Evolutionary conservation across 2,329 filamentous ascomycete species (phyloP).

Genomic region (Alternaria sp.): DNA sequence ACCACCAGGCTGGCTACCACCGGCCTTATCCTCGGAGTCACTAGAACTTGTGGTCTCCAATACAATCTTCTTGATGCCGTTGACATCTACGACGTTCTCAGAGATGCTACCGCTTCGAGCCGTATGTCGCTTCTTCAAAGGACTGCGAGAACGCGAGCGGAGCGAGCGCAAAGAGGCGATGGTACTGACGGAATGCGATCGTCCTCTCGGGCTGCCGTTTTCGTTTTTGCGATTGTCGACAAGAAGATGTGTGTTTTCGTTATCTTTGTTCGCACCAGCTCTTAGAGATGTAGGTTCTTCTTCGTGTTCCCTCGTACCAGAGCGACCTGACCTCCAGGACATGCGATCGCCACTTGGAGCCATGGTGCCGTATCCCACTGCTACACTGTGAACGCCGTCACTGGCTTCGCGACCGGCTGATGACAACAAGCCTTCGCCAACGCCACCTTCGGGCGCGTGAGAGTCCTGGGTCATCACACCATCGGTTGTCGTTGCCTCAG

Average conservation of each 20-base stretch:
- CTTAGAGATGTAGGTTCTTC: slow-evolving; percentile 40
- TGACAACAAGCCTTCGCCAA: slow-evolving; percentile 63
- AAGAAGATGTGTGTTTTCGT: slow-evolving; percentile 29
- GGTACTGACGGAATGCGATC: slow-evolving; percentile 43
- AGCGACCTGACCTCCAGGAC: slow-evolving; percentile 41
- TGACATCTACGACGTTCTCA: slow-evolving; percentile 77
- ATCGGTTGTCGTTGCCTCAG: slow-evolving; percentile 17
- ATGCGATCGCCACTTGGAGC: slow-evolving; percentile 37
- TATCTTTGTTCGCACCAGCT: slow-evolving; percentile 22
- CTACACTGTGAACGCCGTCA: slow-evolving; percentile 70
- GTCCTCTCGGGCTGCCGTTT: slow-evolving; percentile 15
- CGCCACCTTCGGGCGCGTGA: slow-evolving; percentile 59
- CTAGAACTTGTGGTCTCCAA: slow-evolving; percentile 71
- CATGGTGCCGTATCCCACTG: slow-evolving; percentile 57
- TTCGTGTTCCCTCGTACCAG: slow-evolving; percentile 24
- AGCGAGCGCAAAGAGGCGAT: slow-evolving; percentile 45
- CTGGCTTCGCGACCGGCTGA: slow-evolving; percentile 67
- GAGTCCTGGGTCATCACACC: slow-evolving; percentile 27
- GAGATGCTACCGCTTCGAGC: slow-evolving; percentile 80
- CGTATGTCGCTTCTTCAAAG: slow-evolving; percentile 54
- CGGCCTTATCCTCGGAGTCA: slow-evolving; percentile 49
- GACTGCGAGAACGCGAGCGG: slow-evolving; percentile 34
- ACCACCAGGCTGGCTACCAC: slow-evolving; percentile 31
- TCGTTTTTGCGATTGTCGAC: slow-evolving; percentile 27
- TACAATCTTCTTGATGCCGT: slow-evolving; percentile 78